A percentile compares a stretch with the other conserved stretches of the same genome.
phyloP scores from a whole-genome alignment of 345 rosid genomes.

The Noccaea bulbosa region DNA sequence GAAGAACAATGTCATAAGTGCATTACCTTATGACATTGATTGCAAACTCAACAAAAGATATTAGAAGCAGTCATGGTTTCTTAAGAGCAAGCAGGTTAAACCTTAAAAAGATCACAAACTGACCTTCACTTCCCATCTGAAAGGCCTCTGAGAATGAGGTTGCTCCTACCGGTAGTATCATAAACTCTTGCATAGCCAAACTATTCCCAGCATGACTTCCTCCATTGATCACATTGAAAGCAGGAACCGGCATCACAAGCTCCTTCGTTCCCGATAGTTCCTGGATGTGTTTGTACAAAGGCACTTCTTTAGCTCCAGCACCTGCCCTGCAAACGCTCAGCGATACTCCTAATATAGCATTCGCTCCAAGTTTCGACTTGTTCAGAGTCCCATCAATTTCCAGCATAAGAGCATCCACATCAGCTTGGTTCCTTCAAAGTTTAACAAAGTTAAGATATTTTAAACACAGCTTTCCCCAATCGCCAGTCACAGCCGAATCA shows the following conservation, averaged over 20 bases:
- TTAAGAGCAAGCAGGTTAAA: not conserved
- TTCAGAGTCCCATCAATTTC: conserved; percentile 89
- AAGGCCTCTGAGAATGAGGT: conserved; percentile 85
- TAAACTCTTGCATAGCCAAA: conserved; percentile 98
- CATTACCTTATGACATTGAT: too few relatives aligned
- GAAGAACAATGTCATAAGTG: not conserved
- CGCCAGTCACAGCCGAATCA: not conserved
- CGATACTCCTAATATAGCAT: conserved; percentile 95
- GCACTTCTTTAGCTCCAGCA: conserved; percentile 91
- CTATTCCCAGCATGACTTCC: conserved; percentile 98
- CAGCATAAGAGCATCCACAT: conserved; percentile 85
- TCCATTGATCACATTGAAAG: conserved; percentile 94
- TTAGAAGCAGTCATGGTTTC: too few relatives aligned
- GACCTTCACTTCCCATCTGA: conserved; percentile 97
- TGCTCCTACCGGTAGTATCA: conserved; percentile 95
- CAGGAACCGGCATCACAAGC: conserved; percentile 98
- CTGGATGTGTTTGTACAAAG: conserved; percentile 91
- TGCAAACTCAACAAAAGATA: too few relatives aligned
- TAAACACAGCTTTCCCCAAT: not conserved
- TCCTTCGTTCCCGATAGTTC: conserved; percentile 86
- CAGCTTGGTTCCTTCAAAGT: conserved; percentile 73
- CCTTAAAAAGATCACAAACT: conserved; percentile 23
- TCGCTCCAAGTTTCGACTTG: conserved; percentile 90
- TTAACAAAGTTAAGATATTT: not conserved
- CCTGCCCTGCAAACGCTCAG: conserved; percentile 94